Evolutionary conservation across 2,329 filamentous ascomycete species (phyloP).

Genomic region (Microdochium nivale): DNA sequence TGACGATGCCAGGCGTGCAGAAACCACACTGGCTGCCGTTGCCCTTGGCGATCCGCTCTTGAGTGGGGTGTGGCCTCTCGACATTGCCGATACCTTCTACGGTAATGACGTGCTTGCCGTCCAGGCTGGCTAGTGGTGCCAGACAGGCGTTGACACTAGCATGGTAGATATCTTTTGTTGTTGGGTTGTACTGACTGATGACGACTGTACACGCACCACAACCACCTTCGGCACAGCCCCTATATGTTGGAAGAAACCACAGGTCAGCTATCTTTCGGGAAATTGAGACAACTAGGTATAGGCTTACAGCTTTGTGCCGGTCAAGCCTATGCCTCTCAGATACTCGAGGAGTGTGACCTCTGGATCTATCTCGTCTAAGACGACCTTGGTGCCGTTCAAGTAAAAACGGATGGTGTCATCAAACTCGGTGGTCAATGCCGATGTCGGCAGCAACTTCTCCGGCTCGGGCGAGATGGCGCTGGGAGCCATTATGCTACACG

Average conservation of each 20-base stretch:
- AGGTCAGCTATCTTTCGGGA: not conserved
- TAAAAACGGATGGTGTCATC: conserved; percentile 89
- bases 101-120: conserved; percentile 97
- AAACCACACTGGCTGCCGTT: conserved; percentile 93
- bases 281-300: not conserved
- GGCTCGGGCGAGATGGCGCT: conserved; percentile 42
- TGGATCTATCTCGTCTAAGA: conserved; percentile 79
- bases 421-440: conserved; percentile 63
- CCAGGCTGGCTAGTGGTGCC: conserved; percentile 83
- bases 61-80: conserved; percentile 77
- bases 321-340: conserved; percentile 82
- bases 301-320: conserved; percentile 77
- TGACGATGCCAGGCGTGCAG: conserved; percentile 95
- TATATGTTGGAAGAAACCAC: conserved; percentile 18
- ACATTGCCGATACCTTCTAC: conserved; percentile 91
- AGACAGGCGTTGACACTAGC: conserved; percentile 95
- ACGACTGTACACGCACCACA: conserved; percentile 96
- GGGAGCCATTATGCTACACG: conserved; percentile 38
- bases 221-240: conserved; percentile 88
- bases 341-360: conserved; percentile 92
- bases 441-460: conserved; percentile 21
- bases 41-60: conserved; percentile 82
- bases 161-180: conserved; percentile 88
- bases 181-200: conserved; percentile 86
- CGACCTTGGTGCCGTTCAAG: conserved; percentile 85